Conservation (phyloP, 2,329 filamentous ascomycete species). For the Ophiosphaerella narmari region DNA sequence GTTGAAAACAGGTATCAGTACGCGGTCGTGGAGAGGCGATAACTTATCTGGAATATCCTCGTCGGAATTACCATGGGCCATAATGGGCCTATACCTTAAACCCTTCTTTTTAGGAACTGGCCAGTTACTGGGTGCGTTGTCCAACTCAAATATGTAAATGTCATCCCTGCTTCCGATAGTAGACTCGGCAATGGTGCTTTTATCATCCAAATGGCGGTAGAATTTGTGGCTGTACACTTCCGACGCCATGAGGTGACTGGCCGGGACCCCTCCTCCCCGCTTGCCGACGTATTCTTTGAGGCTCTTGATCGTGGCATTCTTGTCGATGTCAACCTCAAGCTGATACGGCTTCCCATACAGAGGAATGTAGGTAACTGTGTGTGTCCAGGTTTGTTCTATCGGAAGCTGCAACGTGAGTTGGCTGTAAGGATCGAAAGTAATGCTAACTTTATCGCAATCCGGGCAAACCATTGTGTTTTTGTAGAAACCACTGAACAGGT, state of each 20-base stretch:
- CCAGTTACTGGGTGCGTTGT: slow-evolving; percentile 78
- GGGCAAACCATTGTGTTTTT: slow-evolving; percentile 96
- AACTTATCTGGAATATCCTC: slow-evolving; percentile 60
- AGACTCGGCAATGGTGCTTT: slow-evolving; percentile 67
- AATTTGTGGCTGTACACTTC: slow-evolving; percentile 85
- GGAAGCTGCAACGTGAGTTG: slow-evolving; percentile 90
- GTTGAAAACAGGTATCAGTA: slow-evolving; percentile 75
- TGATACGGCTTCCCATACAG: slow-evolving; percentile 71
- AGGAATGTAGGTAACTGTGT: slow-evolving; percentile 76
- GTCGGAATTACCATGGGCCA: slow-evolving; percentile 47
- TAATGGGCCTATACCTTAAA: slow-evolving; percentile 53
- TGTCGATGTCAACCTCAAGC: slow-evolving; percentile 79
- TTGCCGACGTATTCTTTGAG: slow-evolving; percentile 68
- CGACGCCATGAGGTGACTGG: slow-evolving; percentile 72
- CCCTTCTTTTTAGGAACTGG: slow-evolving; percentile 60
- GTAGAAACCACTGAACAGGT: slow-evolving; percentile 97
- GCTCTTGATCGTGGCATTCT: slow-evolving; percentile 69
- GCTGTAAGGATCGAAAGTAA: slow-evolving; percentile 98
- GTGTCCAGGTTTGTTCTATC: slow-evolving; percentile 79
- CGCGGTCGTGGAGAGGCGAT: slow-evolving; percentile 65
- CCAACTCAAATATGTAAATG: slow-evolving; percentile 76
- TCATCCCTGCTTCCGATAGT: slow-evolving; percentile 66
- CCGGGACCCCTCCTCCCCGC: slow-evolving; percentile 57
- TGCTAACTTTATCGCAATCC: slow-evolving; percentile 90
- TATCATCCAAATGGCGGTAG: slow-evolving; percentile 82